Evolutionary conservation across 2,329 filamentous ascomycete genomes (phyloP).

Genomic region (Trichophyton schoenleinii): DNA sequence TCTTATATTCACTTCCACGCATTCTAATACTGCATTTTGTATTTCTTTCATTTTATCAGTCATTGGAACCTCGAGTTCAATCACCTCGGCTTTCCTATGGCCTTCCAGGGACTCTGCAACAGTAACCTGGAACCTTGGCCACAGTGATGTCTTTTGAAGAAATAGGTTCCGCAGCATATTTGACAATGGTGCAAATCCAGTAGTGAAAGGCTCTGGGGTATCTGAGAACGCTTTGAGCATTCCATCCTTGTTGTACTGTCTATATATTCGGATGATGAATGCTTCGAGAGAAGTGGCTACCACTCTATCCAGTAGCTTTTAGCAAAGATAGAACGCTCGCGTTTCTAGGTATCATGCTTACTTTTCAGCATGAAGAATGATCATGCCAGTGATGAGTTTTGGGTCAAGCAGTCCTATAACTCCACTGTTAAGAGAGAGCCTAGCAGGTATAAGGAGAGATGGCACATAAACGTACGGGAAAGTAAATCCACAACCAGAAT

Average conservation of each 20-base stretch:
- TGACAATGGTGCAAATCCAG: conserved; percentile 74
- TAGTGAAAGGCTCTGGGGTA: conserved; percentile 77
- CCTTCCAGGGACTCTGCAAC: conserved; percentile 85
- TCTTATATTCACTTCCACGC: conserved; percentile 85
- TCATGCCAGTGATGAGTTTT: conserved; percentile 70
- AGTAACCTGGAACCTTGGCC: conserved; percentile 84
- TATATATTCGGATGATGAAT: conserved; percentile 85
- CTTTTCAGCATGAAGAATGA: conserved; percentile 77
- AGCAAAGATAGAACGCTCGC: neutral
- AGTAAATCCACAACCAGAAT: conserved; percentile 90
- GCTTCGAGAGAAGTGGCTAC: conserved; percentile 81
- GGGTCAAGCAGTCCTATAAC: conserved; percentile 53
- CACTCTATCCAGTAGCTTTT: conserved; percentile 38
- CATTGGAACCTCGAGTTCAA: conserved; percentile 93
- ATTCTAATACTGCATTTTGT: conserved; percentile 88
- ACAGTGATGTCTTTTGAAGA: conserved; percentile 73
- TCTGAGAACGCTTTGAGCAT: conserved; percentile 97
- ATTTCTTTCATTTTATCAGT: conserved; percentile 87
- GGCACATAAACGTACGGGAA: conserved; percentile 39
- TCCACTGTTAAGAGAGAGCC: conserved; percentile 10
- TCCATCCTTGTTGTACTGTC: conserved; percentile 85
- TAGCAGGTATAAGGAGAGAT: neutral
- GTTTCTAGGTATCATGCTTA: conserved; percentile 16
- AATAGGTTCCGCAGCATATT: conserved; percentile 91
- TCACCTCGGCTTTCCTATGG: conserved; percentile 86